These are phyloP conservation scores for Trichoderma koningiopsis DNA, from an alignment of 2,329 filamentous ascomycete genomes.

Conservation along the genomic window DNA sequence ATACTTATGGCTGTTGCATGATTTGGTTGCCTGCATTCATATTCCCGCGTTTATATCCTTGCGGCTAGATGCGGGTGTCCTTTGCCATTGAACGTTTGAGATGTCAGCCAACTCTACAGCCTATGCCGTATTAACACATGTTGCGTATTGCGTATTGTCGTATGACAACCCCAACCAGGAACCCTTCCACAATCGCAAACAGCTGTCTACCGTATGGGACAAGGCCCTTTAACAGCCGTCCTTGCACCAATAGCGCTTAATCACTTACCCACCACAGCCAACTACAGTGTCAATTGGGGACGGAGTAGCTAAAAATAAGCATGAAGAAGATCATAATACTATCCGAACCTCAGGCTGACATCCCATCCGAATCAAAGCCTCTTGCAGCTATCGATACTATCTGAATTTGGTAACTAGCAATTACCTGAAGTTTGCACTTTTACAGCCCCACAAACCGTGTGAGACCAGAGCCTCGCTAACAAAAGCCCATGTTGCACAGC, in stretches of 20 bases:
- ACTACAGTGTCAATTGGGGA: background rate
- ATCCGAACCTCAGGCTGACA: background rate
- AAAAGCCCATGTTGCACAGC: background rate
- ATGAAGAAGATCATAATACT: background rate
- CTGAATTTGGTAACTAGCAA: background rate
- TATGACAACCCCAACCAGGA: background rate
- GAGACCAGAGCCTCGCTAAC: background rate
- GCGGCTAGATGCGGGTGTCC: background rate
- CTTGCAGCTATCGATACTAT: background rate
- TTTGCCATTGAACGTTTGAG: background rate
- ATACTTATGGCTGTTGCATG: background rate
- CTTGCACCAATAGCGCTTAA: background rate
- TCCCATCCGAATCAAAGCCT: background rate
- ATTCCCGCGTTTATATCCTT: background rate
- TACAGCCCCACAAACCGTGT: background rate
- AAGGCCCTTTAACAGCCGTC: background rate
- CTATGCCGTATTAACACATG: background rate
- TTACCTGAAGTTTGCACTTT: background rate
- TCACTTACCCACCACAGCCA: background rate
- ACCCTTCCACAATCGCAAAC: background rate
- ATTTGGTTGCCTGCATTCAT: background rate
- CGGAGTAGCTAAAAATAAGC: background rate
- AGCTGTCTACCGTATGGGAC: background rate
- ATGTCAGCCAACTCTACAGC: background rate
- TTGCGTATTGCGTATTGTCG: background rate